These are phyloP conservation scores for Fusarium nematophilum DNA, from an alignment of 2,329 filamentous ascomycete species.

Conservation along the genomic window DNA sequence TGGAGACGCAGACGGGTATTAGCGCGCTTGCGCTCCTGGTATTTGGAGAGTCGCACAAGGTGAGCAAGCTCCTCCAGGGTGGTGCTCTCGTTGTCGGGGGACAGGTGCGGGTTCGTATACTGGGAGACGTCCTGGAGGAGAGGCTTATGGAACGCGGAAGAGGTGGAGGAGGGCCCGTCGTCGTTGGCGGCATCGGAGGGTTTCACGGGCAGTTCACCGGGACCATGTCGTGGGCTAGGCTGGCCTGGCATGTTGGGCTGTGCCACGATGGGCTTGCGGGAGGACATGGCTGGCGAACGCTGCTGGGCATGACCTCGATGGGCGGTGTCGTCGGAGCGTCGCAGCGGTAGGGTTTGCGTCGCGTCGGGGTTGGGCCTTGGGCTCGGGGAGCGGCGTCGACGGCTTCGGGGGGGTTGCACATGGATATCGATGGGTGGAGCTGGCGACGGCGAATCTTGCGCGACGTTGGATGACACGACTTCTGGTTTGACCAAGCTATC, in stretches of 20 bases:
- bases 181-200: slow-evolving; percentile 52
- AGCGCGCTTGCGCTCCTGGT: slow-evolving; percentile 83
- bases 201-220: slow-evolving; percentile 43
- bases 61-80: slow-evolving; percentile 83
- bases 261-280: slow-evolving; percentile 62
- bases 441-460: slow-evolving; percentile 61
- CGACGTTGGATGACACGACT: slow-evolving; percentile 49
- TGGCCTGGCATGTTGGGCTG: slow-evolving; percentile 52
- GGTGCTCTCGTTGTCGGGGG: slow-evolving; percentile 72
- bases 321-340: slow-evolving; percentile 58
- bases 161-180: slow-evolving; percentile 53
- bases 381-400: slow-evolving; percentile 65
- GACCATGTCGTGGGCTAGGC: slow-evolving; percentile 44
- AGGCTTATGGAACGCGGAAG: slow-evolving; percentile 59
- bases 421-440: slow-evolving; percentile 66
- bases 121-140: slow-evolving; percentile 74
- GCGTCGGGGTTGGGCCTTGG: slow-evolving; percentile 61
- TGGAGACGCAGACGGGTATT: slow-evolving; percentile 80
- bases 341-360: slow-evolving; percentile 54
- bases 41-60: slow-evolving; percentile 80
- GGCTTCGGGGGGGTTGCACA: slow-evolving; percentile 61
- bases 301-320: slow-evolving; percentile 53
- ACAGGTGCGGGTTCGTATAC: slow-evolving; percentile 71
- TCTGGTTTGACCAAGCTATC: slow-evolving; percentile 39
- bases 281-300: slow-evolving; percentile 52